phyloP scores from a whole-genome alignment of 2,329 filamentous ascomycete genomes.

The Venturia asperata region DNA sequence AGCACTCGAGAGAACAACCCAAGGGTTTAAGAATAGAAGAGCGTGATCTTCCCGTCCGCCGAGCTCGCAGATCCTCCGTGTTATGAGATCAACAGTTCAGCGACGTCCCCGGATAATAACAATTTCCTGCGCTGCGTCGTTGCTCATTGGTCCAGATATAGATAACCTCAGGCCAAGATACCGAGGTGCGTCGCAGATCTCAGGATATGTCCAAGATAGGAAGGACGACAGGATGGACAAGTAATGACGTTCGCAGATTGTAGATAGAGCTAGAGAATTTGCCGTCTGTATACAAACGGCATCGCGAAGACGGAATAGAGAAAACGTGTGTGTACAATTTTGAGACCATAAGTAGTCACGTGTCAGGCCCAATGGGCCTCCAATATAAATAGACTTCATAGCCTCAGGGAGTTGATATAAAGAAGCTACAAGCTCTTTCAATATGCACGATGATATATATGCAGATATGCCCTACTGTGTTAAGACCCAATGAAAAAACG shows the following conservation, averaged over 20 bases:
- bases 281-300: not conserved
- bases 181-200: conserved; percentile 6
- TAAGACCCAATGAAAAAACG: not conserved
- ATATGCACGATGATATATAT: not conserved
- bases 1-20: not conserved
- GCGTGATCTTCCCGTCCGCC: not conserved
- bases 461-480: not conserved
- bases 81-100: conserved; percentile 6
- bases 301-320: not conserved
- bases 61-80: not conserved
- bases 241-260: not conserved
- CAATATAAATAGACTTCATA: not conserved
- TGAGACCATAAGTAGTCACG: not conserved
- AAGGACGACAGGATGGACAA: not conserved
- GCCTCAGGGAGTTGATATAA: not conserved
- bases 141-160: not conserved
- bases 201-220: not conserved
- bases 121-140: not conserved
- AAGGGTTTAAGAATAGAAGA: not conserved
- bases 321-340: not conserved
- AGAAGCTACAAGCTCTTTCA: not conserved
- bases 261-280: not conserved
- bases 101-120: not conserved
- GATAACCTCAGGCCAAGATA: not conserved
- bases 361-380: not conserved